These are phyloP conservation scores for Agapanthus africanus DNA, from an alignment of 106 monocot genomes.

Conservation along the genomic window DNA sequence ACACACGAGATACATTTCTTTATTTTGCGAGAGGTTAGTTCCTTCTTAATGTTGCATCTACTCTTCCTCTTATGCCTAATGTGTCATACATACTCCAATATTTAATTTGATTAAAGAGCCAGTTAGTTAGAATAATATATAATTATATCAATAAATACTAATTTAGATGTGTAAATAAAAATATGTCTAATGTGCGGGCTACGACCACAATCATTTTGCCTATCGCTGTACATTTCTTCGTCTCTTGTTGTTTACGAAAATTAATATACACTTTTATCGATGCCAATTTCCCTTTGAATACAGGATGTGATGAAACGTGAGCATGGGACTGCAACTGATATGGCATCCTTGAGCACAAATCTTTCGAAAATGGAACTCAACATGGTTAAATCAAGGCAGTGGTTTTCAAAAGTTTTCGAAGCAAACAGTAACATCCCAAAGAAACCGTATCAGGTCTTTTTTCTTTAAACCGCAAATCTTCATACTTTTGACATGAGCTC, in stretches of 20 bases:
- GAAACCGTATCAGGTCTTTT: conserved; percentile 38
- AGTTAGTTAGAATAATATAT: no score
- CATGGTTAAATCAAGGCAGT: conserved; percentile 9
- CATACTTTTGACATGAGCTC: no score
- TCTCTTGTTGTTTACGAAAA: no score
- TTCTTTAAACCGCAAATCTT: background rate
- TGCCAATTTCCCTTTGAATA: no score
- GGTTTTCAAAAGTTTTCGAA: background rate
- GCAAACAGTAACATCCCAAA: background rate
- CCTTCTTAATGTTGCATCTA: background rate
- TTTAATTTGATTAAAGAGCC: background rate
- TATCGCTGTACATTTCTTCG: no score
- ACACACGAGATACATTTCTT: conserved; percentile 64
- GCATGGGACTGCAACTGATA: background rate
- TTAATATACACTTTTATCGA: no score
- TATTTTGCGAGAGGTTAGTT: conserved; percentile 54
- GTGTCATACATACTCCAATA: no score
- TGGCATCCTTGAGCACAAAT: conserved; percentile 1
- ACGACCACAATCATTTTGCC: no score
- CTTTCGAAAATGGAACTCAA: conserved; percentile 4
- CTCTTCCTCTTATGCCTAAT: no score
- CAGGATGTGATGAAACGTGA: conserved; percentile 24
- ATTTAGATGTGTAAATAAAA: no score
- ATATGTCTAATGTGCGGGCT: no score
- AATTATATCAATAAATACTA: no score